Base-by-base conservation (phyloP, 1,284 basidiomycete genomes). In the Polyporus tsugae region DNA sequence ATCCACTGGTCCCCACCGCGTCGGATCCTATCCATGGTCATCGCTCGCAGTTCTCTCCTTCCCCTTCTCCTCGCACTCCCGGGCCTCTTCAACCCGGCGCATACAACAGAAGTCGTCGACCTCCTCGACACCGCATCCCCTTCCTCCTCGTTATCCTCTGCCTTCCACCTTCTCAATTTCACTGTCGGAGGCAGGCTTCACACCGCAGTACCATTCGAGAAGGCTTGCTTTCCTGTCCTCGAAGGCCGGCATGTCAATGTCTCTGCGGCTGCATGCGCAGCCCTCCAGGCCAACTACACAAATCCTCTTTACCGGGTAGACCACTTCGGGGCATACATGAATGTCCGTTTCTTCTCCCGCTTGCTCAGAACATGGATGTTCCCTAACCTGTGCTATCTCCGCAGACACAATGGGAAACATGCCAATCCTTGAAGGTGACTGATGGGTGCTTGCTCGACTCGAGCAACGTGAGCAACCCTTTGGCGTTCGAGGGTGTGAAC, bases 111-210 rank as follows among this genome's bases (percentile, higher is more conserved):
- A 22, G 35, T 22, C 5, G 58, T 85, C 65, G 82, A 86, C 73
- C 92, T 85, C n/a, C 87, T 89, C 22, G 15, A 61, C 41, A n/a
- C 35, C 10, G 19, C 35, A 29, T 33, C 41, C 25, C 22, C 4
- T 15, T 41, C 0, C n/a, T n/a, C n/a, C 86, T 49, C 74, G 76
- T 3, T 72, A 70, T 35, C 76, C 66, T 86, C 81, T 0, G 96
- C 84, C 3, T 36, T 61, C n/a, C 25, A 44, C 42, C 6, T 44
- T 25, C 75, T 82, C 52, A 81, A 81, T 62, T 17, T 68, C 5
- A 77, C 77, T 9, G 72, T 82, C 22, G 76, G 72, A 5, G 80
- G 80, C 17, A 74, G 78, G 53, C 76, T 82, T 4, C 64, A 75
- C 42, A 38, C 62, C 5, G 75, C 75, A 0, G 65, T 70, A 13